Evolutionary conservation across 2,329 filamentous ascomycete species (phyloP), one percentile per base, ranked within the genome.

Genomic region (Seiridium unicorne): DNA sequence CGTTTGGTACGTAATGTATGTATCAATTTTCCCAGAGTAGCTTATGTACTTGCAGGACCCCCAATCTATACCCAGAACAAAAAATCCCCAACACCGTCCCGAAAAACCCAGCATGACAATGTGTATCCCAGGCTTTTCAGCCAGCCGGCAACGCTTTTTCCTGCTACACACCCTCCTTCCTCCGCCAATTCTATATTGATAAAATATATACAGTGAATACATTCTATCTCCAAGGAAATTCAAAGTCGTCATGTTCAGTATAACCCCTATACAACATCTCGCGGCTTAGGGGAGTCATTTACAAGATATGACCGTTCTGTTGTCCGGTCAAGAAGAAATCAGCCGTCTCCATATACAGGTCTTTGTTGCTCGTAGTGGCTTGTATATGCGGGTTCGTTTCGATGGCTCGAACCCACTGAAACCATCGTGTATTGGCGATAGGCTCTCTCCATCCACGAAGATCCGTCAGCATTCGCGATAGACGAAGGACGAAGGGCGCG

Each of bases 401-500:
- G 56, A 93, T 82, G 0, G 90, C 90, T 36, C 86, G 79, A 5
- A 92, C 78, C 90, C 90, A 93, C 51, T 75, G 79, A 35, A 81
- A 83, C 88, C 88, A 92, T 5, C 90, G 79, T 62, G 80, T 85
- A 1, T 84, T 86, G 2, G 82, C 79, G 63, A 87, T 82, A 0
- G 87, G 83, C 32, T 86, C 84, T 1, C 84, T 82, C 87, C 89
- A 92, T 31, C 83, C 84, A 26, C 87, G 79, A 64, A 89, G 87
- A 13, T 86, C 84, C 55, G 84, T 81, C 40, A 91, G 75, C 18
- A 92, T 84, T 2, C 85, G 83, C n/a, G 83, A 79, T 61, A 93
- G 76, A 1, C 91, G 82, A 18, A 93, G 70, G 11, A 91, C 82
- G 81, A 91, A 93, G 0, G 91, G 91, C 1, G 90, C 90, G 51